A percentile compares a stretch with the other conserved stretches of the same genome.
phyloP scores from a whole-genome alignment of 805 yeast species.

The Pichia paraexigua region DNA sequence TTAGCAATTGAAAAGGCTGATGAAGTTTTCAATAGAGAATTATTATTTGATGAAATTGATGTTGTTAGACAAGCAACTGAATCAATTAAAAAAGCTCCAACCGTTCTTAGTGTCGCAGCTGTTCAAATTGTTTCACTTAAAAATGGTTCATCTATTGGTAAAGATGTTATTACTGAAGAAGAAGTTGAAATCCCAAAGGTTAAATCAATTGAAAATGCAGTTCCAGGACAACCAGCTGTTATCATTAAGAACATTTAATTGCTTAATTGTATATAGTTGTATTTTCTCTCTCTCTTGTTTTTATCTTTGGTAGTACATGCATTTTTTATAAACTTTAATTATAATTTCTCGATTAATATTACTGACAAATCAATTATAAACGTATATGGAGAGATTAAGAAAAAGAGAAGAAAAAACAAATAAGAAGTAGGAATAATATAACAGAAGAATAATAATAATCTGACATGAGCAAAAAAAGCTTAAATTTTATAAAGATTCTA shows the following conservation, averaged over 20 bases:
- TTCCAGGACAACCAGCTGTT: slow-evolving; percentile 93
- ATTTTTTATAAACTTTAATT: not conserved
- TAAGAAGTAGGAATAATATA: not conserved
- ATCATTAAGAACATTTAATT: slow-evolving; percentile 55
- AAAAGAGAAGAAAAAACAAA: not conserved
- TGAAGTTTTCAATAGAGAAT: slow-evolving; percentile 82
- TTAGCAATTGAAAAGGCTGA: slow-evolving; percentile 61
- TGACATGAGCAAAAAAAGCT: not conserved
- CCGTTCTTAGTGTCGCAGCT: slow-evolving; percentile 46
- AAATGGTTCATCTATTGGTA: slow-evolving; percentile 56
- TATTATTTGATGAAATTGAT: slow-evolving; percentile 71
- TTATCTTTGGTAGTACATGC: not conserved
- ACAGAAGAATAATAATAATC: not conserved
- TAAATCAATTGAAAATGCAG: slow-evolving; percentile 72
- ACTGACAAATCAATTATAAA: not conserved
- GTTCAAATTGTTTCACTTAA: slow-evolving; percentile 56
- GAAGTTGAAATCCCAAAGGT: slow-evolving; percentile 56
- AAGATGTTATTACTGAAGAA: slow-evolving; percentile 59
- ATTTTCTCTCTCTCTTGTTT: not conserved
- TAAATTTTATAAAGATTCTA: slow-evolving; percentile 2
- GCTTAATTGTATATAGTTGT: not conserved
- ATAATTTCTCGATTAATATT: not conserved
- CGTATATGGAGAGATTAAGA: too few species aligned
- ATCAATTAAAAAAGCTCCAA: slow-evolving; percentile 56
- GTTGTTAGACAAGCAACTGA: slow-evolving; percentile 49